A percentile compares a stretch with the other conserved stretches of the same genome.
Conservation (phyloP, 192 early-diverging fungal species). For the Rhizoclosmatium globosum region DNA sequence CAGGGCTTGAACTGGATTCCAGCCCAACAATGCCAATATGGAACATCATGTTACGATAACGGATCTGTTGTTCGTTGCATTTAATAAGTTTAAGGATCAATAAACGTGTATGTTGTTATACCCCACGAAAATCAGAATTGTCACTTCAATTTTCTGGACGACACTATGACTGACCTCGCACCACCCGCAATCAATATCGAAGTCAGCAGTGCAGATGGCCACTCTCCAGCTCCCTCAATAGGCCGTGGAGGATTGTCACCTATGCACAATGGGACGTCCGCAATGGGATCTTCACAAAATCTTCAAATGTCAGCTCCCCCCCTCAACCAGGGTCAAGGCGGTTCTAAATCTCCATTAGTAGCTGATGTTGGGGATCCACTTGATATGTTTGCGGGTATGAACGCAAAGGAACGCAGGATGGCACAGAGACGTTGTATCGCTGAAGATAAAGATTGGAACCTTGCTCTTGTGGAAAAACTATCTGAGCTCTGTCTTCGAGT, state of each 20-base stretch:
- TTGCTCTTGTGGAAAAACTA: constrained; percentile 62
- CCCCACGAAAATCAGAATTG: no score
- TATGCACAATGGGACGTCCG: no score
- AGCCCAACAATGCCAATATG: no score
- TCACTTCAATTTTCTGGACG: no score
- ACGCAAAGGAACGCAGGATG: constrained; percentile 31
- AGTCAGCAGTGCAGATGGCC: neutral
- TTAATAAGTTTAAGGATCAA: no score
- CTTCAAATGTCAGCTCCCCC: neutral
- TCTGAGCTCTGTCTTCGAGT: constrained; percentile 57
- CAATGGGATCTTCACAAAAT: neutral
- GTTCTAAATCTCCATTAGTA: neutral
- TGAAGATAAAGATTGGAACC: constrained; percentile 67
- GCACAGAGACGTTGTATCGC: constrained; percentile 59
- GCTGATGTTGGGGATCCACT: neutral
- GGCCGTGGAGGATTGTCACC: neutral
- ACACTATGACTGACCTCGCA: no score
- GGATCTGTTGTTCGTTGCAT: no score
- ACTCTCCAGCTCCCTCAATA: neutral
- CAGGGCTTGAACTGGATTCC: no score
- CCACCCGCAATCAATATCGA: neutral
- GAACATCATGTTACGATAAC: no score
- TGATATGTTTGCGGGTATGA: constrained; percentile 32
- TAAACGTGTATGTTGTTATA: no score
- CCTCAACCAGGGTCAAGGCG: neutral